A percentile compares a stretch with the other conserved stretches of the same genome.
Evolutionary conservation across 116 monocot genomes (phyloP).

Genomic region (Dioscorea cayenensis): DNA sequence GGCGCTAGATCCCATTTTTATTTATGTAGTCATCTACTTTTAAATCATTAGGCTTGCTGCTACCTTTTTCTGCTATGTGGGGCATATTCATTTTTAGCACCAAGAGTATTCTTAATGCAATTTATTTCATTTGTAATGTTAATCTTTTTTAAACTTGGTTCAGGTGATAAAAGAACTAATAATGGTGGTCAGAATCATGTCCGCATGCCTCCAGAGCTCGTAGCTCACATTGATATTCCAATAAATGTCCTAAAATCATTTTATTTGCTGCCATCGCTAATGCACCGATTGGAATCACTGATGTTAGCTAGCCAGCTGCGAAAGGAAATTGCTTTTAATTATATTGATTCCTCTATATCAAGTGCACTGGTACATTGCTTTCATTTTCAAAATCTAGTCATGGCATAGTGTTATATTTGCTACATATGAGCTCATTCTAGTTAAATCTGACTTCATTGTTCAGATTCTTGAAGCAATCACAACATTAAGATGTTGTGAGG

Average conservation of each 20-base stretch:
- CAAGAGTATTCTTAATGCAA: not conserved
- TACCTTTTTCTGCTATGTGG: too few species aligned
- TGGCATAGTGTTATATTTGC: conserved; percentile 1
- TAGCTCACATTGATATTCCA: conserved; percentile 66
- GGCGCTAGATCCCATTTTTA: too few species aligned
- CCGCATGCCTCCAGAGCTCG: conserved; percentile 94
- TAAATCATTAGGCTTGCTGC: too few species aligned
- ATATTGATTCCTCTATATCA: conserved; percentile 32
- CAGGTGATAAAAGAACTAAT: conserved; percentile 18
- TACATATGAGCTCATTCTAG: not conserved
- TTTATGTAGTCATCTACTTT: too few species aligned
- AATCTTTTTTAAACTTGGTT: not conserved
- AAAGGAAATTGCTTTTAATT: conserved; percentile 41
- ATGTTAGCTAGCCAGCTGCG: conserved; percentile 87
- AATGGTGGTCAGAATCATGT: conserved; percentile 22
- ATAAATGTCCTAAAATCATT: conserved; percentile 63
- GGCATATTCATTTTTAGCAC: too few species aligned
- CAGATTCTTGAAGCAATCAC: conserved; percentile 96
- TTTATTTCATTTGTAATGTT: not conserved
- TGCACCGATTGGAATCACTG: conserved; percentile 85
- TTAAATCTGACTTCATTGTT: conserved; percentile 3
- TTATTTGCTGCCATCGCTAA: conserved; percentile 89
- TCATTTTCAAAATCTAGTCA: not conserved
- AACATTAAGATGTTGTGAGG: conserved; percentile 73
- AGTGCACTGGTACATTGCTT: conserved; percentile 58